Conservation (phyloP, 129 eudicot genomes). For the Artemisia tridentata region DNA sequence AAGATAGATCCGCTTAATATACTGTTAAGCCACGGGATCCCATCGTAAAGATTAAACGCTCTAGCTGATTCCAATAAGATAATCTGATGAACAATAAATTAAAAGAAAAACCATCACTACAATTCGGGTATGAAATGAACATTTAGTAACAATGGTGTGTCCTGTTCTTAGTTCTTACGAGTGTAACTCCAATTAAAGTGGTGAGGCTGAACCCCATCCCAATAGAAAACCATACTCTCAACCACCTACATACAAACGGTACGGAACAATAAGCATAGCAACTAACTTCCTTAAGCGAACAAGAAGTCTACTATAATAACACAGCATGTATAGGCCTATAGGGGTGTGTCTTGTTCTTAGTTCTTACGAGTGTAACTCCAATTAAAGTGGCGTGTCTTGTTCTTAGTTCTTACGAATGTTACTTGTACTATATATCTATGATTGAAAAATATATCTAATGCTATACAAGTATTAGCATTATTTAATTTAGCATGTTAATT, state of each 20-base stretch:
- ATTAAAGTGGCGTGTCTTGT: slow-evolving; percentile 35
- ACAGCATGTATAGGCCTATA: too few relatives aligned
- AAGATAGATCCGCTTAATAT: slow-evolving; percentile 45
- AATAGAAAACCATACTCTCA: slow-evolving; percentile 70
- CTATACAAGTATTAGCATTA: too few relatives aligned
- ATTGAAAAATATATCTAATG: too few relatives aligned
- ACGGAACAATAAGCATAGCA: not conserved
- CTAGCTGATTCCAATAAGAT: slow-evolving; percentile 53
- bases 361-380: not conserved
- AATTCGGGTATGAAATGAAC: not conserved
- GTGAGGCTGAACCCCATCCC: slow-evolving; percentile 73
- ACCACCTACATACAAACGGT: slow-evolving; percentile 36
- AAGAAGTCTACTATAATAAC: not conserved
- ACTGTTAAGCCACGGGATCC: slow-evolving; percentile 31
- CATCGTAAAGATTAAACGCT: slow-evolving; percentile 34
- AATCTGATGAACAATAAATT: slow-evolving; percentile 40
- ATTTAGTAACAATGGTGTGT: not conserved
- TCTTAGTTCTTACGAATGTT: too few relatives aligned
- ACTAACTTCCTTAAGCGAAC: slow-evolving; percentile 6
- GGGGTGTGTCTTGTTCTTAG: not conserved
- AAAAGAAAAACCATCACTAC: slow-evolving; percentile 2
- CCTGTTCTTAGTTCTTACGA: slow-evolving; percentile 40
- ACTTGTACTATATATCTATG: too few relatives aligned
- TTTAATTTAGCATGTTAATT: too few relatives aligned
- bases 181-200: slow-evolving; percentile 55